Evolutionary conservation across 1,139 yeast species (phyloP), one percentile per base, ranked within the genome.

Genomic region (Nakaseomyces kungkrabaensis): DNA sequence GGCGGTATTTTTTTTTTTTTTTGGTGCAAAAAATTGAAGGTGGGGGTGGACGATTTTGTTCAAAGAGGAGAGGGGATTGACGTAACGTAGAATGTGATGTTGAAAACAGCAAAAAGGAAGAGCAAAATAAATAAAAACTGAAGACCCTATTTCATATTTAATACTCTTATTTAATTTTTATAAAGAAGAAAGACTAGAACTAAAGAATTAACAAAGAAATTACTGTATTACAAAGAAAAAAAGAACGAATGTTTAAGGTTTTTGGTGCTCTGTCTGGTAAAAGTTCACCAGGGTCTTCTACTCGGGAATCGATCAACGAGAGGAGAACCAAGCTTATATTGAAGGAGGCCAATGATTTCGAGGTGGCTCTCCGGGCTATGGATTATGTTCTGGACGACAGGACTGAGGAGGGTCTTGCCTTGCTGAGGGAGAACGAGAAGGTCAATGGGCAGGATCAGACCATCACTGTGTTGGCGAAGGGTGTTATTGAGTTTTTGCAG

Each of bases 341-440:
- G 10, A 61, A 68, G 38, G 76, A 76, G 53, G 78, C 77, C 0
- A 67, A 74, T 41, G 73, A 74, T 53, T 73, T 87, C 55, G 97
- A 89, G 63, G 68, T 78, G 46, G 94, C 96, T 1, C 72, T 90
- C 32, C 79, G 81, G 58, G 95, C 96, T 24, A 89, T 90, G 97
- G 97, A 90, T 66, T 81, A 76, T 61, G 81, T 90, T 37, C 72
- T 90, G 56, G 97, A 90, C 63, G 97, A 90, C 63, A 77, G 95
- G 50, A 76, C 94, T 0, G 71, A 74, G 13, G 83, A 81, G 58
- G 96, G 96, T 0, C 71, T 79, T 13, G 68, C 71, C 29, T 65
- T 87, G 36, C 70, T 88, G 45, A 63, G 70, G 49, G 64, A 70
- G n/a, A 77, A 77, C 49, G 67, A 74, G 69, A 54, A 10, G 60